phyloP scores from a whole-genome alignment of 2,329 filamentous ascomycete genomes.

The Colletotrichum chlorophyti region DNA sequence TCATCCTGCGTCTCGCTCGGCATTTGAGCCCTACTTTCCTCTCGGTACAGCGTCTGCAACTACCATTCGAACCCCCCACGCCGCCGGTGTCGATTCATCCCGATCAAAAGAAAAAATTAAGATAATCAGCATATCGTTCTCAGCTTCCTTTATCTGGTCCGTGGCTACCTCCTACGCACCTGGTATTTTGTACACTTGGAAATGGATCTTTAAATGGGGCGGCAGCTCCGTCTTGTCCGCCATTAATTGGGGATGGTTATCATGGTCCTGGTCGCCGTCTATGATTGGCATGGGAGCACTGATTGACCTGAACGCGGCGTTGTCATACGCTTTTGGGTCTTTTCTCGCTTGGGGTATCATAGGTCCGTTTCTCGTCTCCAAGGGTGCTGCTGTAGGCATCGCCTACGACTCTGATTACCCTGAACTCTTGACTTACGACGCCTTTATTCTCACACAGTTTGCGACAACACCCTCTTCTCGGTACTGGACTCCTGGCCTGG shows the following conservation, averaged over 20 bases:
- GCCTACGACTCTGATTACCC: neutral
- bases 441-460: neutral
- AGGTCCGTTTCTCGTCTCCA: neutral
- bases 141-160: neutral
- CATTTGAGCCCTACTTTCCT: neutral
- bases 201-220: constrained; percentile 6
- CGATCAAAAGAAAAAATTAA: neutral
- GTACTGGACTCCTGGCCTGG: constrained; percentile 9
- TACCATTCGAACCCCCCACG: neutral
- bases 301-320: neutral
- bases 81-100: neutral
- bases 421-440: neutral
- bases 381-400: neutral
- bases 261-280: neutral
- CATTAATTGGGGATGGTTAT: neutral
- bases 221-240: neutral
- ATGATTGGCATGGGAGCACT: neutral
- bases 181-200: neutral
- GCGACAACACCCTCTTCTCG: neutral
- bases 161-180: neutral
- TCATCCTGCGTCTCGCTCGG: neutral
- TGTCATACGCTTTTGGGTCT: neutral
- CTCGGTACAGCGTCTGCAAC: neutral
- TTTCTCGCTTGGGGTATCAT: neutral
- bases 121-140: neutral